Evolutionary conservation across 23 red algal genomes (phyloP).

Genomic region (Chondrus crispus): DNA sequence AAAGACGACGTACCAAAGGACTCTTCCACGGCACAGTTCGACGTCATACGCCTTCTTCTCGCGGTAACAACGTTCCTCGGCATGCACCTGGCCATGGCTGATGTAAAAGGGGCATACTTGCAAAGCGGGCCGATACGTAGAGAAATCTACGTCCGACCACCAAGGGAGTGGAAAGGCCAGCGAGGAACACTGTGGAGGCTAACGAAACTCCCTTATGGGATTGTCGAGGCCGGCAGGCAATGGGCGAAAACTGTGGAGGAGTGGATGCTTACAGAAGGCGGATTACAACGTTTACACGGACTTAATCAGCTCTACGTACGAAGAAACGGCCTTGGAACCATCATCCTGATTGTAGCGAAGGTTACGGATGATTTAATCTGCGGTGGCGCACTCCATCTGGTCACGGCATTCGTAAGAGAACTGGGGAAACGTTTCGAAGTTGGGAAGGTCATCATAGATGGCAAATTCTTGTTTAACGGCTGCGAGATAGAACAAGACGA

Average conservation of each 20-base stretch:
- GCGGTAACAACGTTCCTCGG: background rate
- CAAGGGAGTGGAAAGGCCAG: background rate
- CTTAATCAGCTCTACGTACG: background rate
- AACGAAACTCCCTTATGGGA: conserved; percentile 25
- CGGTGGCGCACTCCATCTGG: background rate
- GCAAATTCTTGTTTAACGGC: conserved; percentile 15
- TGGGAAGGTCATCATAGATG: conserved; percentile 10
- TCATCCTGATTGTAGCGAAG: background rate
- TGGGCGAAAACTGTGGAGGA: conserved; percentile 1
- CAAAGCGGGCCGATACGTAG: background rate
- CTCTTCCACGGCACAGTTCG: background rate
- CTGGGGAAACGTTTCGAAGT: background rate
- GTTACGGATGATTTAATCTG: conserved; percentile 31
- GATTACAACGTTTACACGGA: background rate
- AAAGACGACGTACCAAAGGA: background rate
- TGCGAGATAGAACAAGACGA: background rate
- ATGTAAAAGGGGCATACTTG: background rate
- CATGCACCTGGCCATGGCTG: background rate
- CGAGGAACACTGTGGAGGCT: conserved; percentile 21
- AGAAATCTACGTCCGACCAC: background rate
- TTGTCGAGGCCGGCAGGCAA: conserved; percentile 15
- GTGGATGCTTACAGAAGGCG: background rate
- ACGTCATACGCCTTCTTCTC: background rate
- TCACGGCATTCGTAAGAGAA: background rate
- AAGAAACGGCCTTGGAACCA: background rate